A percentile compares a stretch with the other conserved stretches of the same genome.
Evolutionary conservation across 2,329 filamentous ascomycete genomes (phyloP).

Genomic region (Plenodomus tracheiphilus): DNA sequence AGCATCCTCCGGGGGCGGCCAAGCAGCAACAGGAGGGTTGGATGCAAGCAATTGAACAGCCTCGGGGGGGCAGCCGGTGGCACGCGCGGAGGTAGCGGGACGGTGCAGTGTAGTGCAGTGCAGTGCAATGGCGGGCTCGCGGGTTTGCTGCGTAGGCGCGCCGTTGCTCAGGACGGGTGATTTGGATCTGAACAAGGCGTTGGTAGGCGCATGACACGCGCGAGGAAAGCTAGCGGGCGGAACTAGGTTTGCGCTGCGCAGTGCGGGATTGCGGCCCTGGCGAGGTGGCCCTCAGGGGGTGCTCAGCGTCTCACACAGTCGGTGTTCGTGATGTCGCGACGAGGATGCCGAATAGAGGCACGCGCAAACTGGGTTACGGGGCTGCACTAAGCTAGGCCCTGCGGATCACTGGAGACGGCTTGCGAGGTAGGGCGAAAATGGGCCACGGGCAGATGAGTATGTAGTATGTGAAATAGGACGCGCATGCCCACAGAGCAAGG

Average conservation of each 20-base stretch:
- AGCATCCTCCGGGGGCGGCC: conserved; percentile 33
- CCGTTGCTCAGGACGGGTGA: conserved; percentile 6
- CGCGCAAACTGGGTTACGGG: conserved; percentile 18
- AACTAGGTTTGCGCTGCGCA: conserved; percentile 18
- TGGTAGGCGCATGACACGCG: conserved; percentile 23
- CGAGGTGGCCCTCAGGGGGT: conserved; percentile 9
- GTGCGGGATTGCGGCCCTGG: conserved; percentile 13
- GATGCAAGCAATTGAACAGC: conserved; percentile 12
- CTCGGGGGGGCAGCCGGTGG: conserved; percentile 13
- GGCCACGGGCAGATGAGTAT: no score
- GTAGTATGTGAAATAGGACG: conserved; percentile 3
- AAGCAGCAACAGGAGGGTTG: conserved; percentile 11
- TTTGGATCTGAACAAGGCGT: conserved; percentile 6
- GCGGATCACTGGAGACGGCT: conserved; percentile 7
- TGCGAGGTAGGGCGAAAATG: no score
- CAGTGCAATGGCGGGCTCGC: conserved; percentile 10
- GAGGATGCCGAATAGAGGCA: conserved; percentile 18
- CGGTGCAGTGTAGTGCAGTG: conserved; percentile 10
- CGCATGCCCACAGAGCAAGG: conserved; percentile 1
- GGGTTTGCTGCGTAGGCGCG: conserved; percentile 3
- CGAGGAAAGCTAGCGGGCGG: conserved; percentile 16
- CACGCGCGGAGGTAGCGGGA: conserved; percentile 5
- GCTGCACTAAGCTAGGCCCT: neutral
- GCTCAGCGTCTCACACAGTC: conserved; percentile 21
- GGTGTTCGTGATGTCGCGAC: conserved; percentile 18